Evolutionary conservation across 192 early-diverging fungal genomes (phyloP).

Genomic region (Backusella tuberculispora): DNA sequence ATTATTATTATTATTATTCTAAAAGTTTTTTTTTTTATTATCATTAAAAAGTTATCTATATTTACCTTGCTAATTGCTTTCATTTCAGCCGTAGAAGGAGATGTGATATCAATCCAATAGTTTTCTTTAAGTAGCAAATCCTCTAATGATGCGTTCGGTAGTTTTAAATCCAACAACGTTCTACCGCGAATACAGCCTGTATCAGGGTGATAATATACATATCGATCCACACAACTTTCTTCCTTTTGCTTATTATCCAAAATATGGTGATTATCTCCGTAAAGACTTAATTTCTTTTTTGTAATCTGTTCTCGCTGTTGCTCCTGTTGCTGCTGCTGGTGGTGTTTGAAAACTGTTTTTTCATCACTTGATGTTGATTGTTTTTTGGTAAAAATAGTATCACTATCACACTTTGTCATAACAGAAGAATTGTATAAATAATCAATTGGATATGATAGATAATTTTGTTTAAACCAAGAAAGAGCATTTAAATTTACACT

Average conservation of each 20-base stretch:
- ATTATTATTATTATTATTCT: not conserved
- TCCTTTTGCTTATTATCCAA: not conserved
- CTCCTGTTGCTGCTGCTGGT: too few relatives aligned
- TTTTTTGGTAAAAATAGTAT: not conserved
- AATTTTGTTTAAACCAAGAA: slow-evolving; percentile 8
- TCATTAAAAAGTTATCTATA: too few relatives aligned
- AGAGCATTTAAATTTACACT: slow-evolving; percentile 9
- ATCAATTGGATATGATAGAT: not conserved
- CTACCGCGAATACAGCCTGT: slow-evolving; percentile 62
- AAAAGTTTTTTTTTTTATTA: too few relatives aligned
- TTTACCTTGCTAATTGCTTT: slow-evolving; percentile 49
- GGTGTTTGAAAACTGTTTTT: too few relatives aligned
- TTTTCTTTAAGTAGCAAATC: slow-evolving; percentile 45
- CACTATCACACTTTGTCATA: not conserved
- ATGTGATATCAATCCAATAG: slow-evolving; percentile 73
- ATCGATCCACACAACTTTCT: slow-evolving; percentile 43
- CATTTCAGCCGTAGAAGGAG: slow-evolving; percentile 59
- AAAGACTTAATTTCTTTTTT: slow-evolving; percentile 26
- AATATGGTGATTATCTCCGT: slow-evolving; percentile 24
- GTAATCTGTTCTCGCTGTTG: not conserved
- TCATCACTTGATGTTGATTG: not conserved
- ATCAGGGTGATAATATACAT: slow-evolving; percentile 67
- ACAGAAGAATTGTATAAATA: too few relatives aligned
- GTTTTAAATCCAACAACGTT: slow-evolving; percentile 57
- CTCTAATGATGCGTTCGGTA: slow-evolving; percentile 43